A percentile compares a stretch with the other conserved stretches of the same genome.
Evolutionary conservation across 2,329 filamentous ascomycete genomes (phyloP).

Genomic region (Cladosporium colombiae): DNA sequence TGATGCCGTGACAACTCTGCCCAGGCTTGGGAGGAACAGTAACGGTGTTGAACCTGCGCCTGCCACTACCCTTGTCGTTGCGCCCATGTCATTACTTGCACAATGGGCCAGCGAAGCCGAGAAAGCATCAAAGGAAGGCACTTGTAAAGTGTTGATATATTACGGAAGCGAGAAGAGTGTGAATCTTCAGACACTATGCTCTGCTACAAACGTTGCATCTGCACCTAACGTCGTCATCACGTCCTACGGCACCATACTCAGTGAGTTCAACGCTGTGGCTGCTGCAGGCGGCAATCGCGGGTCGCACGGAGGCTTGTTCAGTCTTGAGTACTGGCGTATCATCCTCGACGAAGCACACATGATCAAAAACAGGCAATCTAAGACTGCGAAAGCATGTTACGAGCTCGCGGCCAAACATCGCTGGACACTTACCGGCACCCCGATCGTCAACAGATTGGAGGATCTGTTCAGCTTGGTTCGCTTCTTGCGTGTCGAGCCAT

Average conservation of each 20-base stretch:
- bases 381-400: conserved; percentile 93
- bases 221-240: conserved; percentile 93
- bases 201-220: conserved; percentile 67
- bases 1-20: conserved; percentile 60
- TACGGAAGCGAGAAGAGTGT: conserved; percentile 83
- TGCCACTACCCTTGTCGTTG: conserved; percentile 90
- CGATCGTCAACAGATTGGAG: conserved; percentile 93
- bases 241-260: conserved; percentile 88
- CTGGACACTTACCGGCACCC: conserved; percentile 93
- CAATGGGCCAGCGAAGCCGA: conserved; percentile 97
- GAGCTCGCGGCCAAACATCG: conserved; percentile 82
- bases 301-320: conserved; percentile 73
- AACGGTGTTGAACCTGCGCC: conserved; percentile 67
- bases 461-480: conserved; percentile 91
- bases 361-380: conserved; percentile 84
- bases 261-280: conserved; percentile 78
- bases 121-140: conserved; percentile 82
- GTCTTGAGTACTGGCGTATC: conserved; percentile 88
- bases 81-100: conserved; percentile 91
- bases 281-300: conserved; percentile 66
- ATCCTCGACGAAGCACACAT: conserved; percentile 94
- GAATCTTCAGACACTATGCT: conserved; percentile 79
- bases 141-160: conserved; percentile 83
- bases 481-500: conserved; percentile 92
- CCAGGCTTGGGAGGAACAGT: conserved; percentile 61